These are phyloP conservation scores for Globisporangium apiculatum DNA, from an alignment of 352 stramenopile species.

Conservation along the genomic window DNA sequence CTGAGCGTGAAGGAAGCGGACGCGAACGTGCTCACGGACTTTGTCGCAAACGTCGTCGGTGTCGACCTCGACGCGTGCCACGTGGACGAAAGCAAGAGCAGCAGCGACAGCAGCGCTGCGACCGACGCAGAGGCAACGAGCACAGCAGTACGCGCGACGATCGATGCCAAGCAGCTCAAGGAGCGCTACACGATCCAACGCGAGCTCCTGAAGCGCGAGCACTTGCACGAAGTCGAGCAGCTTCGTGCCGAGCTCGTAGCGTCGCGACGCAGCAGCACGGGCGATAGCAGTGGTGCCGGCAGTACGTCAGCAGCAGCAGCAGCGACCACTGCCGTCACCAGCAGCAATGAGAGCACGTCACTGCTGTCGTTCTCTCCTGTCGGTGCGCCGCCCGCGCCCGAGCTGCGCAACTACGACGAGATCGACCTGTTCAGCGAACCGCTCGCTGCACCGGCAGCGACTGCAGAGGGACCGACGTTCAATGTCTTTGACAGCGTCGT, in stretches of 20 bases:
- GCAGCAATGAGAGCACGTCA: constrained; percentile 18
- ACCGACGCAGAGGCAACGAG: constrained; percentile 4
- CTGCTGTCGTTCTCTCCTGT: constrained; percentile 39
- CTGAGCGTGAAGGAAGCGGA: constrained; percentile 39
- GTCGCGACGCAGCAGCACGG: constrained; percentile 7
- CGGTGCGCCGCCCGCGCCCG: constrained; percentile 2
- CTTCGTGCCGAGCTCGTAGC: constrained; percentile 10
- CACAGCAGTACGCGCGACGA: constrained; percentile 15
- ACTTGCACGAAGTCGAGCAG: constrained; percentile 12
- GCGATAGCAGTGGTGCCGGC: too few species aligned
- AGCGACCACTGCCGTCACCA: constrained; percentile 1
- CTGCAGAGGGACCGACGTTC: not conserved
- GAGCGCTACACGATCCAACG: constrained; percentile 44
- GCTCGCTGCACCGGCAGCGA: not conserved
- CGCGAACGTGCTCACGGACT: constrained; percentile 31
- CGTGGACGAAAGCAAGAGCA: constrained; percentile 10
- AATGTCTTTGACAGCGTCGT: not conserved
- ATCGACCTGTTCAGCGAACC: constrained; percentile 42
- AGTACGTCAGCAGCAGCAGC: not conserved
- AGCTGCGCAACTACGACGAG: constrained; percentile 35
- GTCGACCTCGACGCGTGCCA: constrained; percentile 58
- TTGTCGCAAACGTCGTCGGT: constrained; percentile 60
- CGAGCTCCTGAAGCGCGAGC: constrained; percentile 35
- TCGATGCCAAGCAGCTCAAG: constrained; percentile 34
- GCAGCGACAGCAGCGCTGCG: constrained; percentile 4